Evolutionary conservation across 2,329 filamentous ascomycete species (phyloP), one percentile per base, ranked within the genome.

Genomic region (Alternaria metachromatica): DNA sequence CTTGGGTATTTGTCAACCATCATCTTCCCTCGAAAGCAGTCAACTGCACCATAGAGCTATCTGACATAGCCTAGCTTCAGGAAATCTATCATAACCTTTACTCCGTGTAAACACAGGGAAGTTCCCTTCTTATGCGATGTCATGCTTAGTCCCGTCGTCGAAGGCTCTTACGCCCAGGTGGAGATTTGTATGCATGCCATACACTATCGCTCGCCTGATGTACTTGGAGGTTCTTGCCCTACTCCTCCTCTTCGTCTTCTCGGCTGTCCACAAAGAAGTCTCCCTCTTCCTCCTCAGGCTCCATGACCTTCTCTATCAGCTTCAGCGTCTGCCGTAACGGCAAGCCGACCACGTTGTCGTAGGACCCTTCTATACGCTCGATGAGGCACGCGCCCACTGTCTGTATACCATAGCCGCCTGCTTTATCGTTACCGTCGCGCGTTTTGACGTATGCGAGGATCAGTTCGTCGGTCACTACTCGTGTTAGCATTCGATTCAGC

Each of bases 351-450:
- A 98, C 96, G 80, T 98, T 98, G 83, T 99, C 96, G 74, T 93
- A 92, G 58, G 89, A 89, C 11, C 96, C 96, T 68, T 97, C 92
- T 68, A 99, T 92, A 80, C 87, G 91, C 79, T 97, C 94, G 12
- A 99, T 89, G 61, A 99, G 81, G 78, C 97, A 89, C 9, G 92
- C 91, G 2, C 92, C 96, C 11, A 95, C 84, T 0, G 95, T 96
- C 81, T 99, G 96, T 57, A 99, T 88, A 2, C 93, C 96, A 80
- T 99, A 99, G 0, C 96, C 96, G 3, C 96, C 96, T 0, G 96
- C 96, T 84, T 98, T 99, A 80, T 98, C 96, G 11, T 89, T 94
- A 2, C 96, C 96, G 84, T 99, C 96, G 59, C 95, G 86, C 21
- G 95, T 97, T 75, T 86, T 87, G 62, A 94, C 91, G 77, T 94